phyloP scores from a whole-genome alignment of 768 basidiomycete genomes.

The Tylopilus sp. region DNA sequence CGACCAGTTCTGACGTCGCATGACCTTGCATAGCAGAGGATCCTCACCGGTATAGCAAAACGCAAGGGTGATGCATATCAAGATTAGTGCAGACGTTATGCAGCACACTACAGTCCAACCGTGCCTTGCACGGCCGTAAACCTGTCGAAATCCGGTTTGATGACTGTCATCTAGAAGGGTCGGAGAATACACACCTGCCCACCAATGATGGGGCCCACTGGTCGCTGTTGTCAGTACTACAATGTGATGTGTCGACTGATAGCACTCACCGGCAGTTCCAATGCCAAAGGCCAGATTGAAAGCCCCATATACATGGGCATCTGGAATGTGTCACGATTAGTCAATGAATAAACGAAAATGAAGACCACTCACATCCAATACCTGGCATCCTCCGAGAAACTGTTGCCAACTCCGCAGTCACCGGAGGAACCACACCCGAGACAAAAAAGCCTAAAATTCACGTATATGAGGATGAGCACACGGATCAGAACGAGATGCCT shows the following conservation, averaged over 20 bases:
- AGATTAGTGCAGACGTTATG: conserved; percentile 43
- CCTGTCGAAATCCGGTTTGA: conserved; percentile 33
- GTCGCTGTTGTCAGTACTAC: conserved; percentile 2
- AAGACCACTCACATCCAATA: conserved; percentile 57
- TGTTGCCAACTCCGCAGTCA: conserved; percentile 64
- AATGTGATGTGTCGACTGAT: neutral
- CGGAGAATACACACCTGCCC: conserved; percentile 48
- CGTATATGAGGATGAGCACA: neutral
- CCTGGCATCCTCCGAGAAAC: conserved; percentile 56
- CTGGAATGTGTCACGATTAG: conserved; percentile 32
- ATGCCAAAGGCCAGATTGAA: conserved; percentile 72
- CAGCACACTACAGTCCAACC: conserved; percentile 64
- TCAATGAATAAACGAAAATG: neutral
- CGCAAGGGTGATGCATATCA: conserved; percentile 36
- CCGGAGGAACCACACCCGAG: conserved; percentile 54
- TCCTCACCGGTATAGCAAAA: conserved; percentile 49
- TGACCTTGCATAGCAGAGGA: conserved; percentile 35
- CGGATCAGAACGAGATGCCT: conserved; percentile 13
- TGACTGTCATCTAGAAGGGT: neutral
- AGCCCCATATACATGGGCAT: conserved; percentile 70
- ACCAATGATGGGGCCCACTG: conserved; percentile 69
- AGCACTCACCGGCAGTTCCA: conserved; percentile 53
- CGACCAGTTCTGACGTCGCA: conserved; percentile 19
- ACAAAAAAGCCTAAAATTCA: conserved; percentile 53
- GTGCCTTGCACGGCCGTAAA: conserved; percentile 51